Conservation (phyloP, 805 yeast species). For the Lipomyces orientalis region DNA sequence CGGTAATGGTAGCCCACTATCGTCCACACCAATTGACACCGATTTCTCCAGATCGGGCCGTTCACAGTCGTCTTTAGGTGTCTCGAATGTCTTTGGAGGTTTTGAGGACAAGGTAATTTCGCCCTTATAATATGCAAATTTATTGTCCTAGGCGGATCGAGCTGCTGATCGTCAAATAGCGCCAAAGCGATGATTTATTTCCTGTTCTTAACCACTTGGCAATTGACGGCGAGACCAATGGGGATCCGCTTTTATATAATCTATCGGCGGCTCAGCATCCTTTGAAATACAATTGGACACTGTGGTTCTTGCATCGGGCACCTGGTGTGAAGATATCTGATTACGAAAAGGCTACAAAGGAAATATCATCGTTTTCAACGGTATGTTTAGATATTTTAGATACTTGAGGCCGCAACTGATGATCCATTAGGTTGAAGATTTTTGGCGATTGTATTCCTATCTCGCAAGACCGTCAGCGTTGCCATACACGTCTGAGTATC, state of each 20-base stretch:
- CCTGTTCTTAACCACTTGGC: slow-evolving; percentile 7
- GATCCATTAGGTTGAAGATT: slow-evolving; percentile 73
- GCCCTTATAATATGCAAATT: not conserved
- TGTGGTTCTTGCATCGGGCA: slow-evolving; percentile 95
- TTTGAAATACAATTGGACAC: slow-evolving; percentile 87
- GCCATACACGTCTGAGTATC: slow-evolving; percentile 93
- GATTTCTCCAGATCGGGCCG: slow-evolving; percentile 9
- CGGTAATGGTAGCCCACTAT: not conserved
- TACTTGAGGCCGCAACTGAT: not conserved
- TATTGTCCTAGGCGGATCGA: not conserved
- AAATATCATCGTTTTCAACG: slow-evolving; percentile 85
- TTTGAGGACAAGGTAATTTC: slow-evolving; percentile 18
- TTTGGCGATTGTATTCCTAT: slow-evolving; percentile 96
- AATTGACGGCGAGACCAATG: not conserved
- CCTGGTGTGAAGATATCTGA: slow-evolving; percentile 67
- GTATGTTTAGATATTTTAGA: slow-evolving; percentile 9
- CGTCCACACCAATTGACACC: slow-evolving; percentile 9
- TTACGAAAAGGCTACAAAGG: slow-evolving; percentile 91
- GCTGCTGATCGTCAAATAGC: slow-evolving; percentile 6
- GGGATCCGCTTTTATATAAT: not conserved
- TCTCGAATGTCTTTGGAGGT: slow-evolving; percentile 9
- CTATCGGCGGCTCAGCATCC: slow-evolving; percentile 60
- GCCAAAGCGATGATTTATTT: slow-evolving; percentile 16
- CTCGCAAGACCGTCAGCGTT: slow-evolving; percentile 87
- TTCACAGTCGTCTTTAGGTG: slow-evolving; percentile 11